Base-by-base conservation (phyloP, 1,284 basidiomycete species). In the Cerrena zonata region DNA sequence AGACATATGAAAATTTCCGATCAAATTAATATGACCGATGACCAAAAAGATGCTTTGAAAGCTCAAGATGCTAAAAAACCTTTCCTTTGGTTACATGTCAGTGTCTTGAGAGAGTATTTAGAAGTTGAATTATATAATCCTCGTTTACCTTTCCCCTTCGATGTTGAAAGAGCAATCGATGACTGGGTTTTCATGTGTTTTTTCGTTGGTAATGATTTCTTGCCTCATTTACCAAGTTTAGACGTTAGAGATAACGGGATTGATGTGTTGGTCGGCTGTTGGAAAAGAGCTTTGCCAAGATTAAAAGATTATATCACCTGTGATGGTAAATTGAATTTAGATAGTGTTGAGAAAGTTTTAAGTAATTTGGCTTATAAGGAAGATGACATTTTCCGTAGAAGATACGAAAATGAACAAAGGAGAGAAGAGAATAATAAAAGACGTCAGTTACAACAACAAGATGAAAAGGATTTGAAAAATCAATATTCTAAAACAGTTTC, bases 211-310 rank as follows among this genome's bases (percentile, higher is more conserved):
- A 99, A 98, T 67, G 94, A 98, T 72, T 98, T 98, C 71, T 71
- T 99, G 58, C 95, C 95, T 5, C 92, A 99, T 71, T 71, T 99
- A 48, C 96, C 95, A 4, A 94, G 96, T 66, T 68, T 99, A 38
- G 96, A 99, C 65, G 98, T 99, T 67, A 94, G 98, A 64, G 92
- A 97, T 69, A 96, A 97, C 61, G 95, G 92, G 3, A 69, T 99
- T 58, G 92, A 96, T 69, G 79, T 80, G 54, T 73, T 99, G 53
- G 98, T 97, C 68, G 88, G 89, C 18, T 91, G 97, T 44, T 99
- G 99, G 72, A 97, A 96, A 77, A 85, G 84, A 5, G 19, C 4
- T 47, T 12, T 30, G 23, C 13, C 4, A 18, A 12, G 22, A 4
- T 30, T 56, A 86, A 94, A 89, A 51, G 96, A 95, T 0, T 99